Base-by-base conservation (phyloP, 2,329 filamentous ascomycete genomes). In the Colletotrichum ledebouriae region DNA sequence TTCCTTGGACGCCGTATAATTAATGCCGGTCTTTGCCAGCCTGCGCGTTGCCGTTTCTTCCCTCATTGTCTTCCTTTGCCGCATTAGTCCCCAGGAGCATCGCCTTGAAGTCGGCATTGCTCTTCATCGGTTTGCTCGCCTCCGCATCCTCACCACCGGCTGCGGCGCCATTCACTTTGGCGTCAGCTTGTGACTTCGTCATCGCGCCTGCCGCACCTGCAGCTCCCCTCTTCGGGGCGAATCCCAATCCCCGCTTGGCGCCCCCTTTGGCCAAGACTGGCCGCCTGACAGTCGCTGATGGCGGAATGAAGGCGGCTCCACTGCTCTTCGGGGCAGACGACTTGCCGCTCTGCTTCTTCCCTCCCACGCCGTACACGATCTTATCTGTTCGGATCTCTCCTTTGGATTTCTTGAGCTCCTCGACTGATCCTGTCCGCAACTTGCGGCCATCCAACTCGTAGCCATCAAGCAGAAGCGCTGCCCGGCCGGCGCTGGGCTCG, bases 401-500 rank as follows among this genome's bases (percentile, higher is more conserved):
- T 72, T 83, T 87, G 58, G 84, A 79, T 25, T 81, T 80, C 63
- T 87, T 86, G 29, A 91, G 78, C 67, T 90, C 86, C 13, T 84
- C 82, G 22, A 85, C 75, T 3, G 82, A 81, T 7, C 88, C 89
- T 0, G 84, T 87, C 15, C 83, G 84, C 25, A 92, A 79, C 63
- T 80, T 85, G 41, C 82, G 80, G 3, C 84, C 86, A 53, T 82
- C 84, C 50, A 91, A 85, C 57, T 87, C 84, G 59, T 83, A 75
- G 6, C 86, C 86, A 49, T 88, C 83, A 3, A 92, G 79, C 29
- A 82, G 83, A 7, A 92, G 76, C n/a, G 87, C 83, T 1, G 92
- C 92, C 75, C 87, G 92, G 29, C 94, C 94, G 0, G 92, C 92
- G 41, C 89, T 86, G 2, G 89, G 84, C 2, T 90, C 85, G 58